A percentile compares a stretch with the other conserved stretches of the same genome.
Evolutionary conservation across 768 basidiomycete genomes (phyloP).

Genomic region (Saitozyma podzolica): DNA sequence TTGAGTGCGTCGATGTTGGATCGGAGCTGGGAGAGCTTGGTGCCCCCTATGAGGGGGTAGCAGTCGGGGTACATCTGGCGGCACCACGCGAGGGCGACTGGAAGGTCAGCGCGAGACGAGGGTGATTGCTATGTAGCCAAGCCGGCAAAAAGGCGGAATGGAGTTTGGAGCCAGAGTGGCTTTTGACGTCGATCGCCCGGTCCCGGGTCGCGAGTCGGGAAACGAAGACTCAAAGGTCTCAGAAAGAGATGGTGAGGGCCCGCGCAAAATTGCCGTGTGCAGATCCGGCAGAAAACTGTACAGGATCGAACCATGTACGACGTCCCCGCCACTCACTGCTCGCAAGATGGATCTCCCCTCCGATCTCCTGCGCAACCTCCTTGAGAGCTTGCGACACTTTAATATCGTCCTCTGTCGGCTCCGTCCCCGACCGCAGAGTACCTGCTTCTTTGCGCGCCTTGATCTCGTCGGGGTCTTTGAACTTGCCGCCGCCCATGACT

Average conservation of each 20-base stretch:
- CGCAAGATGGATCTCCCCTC: constrained; percentile 24
- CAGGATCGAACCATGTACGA: no score
- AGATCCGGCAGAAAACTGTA: no score
- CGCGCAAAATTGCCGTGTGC: no score
- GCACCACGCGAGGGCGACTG: constrained; percentile 42
- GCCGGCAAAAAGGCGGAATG: no score
- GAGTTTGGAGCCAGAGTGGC: no score
- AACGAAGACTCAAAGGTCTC: no score
- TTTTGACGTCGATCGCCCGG: no score
- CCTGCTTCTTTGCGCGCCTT: constrained; percentile 14
- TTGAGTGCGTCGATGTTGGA: constrained; percentile 26
- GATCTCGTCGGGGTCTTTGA: constrained; percentile 36
- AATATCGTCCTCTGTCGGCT: constrained; percentile 18
- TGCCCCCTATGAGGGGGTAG: constrained; percentile 47
- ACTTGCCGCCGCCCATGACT: constrained; percentile 55
- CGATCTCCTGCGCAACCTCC: constrained; percentile 42
- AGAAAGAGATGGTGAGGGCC: no score
- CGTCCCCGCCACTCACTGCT: constrained; percentile 10
- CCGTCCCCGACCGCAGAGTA: constrained; percentile 16
- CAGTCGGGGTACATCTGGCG: constrained; percentile 35
- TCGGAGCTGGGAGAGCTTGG: constrained; percentile 35
- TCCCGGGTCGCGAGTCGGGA: no score
- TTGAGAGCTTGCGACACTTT: constrained; percentile 28
- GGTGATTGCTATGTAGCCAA: background rate
- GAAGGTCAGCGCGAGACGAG: background rate